A percentile compares a stretch with the other conserved stretches of the same genome.
Conservation (phyloP, 2,329 filamentous ascomycete genomes). For the Penicillium glabrum region DNA sequence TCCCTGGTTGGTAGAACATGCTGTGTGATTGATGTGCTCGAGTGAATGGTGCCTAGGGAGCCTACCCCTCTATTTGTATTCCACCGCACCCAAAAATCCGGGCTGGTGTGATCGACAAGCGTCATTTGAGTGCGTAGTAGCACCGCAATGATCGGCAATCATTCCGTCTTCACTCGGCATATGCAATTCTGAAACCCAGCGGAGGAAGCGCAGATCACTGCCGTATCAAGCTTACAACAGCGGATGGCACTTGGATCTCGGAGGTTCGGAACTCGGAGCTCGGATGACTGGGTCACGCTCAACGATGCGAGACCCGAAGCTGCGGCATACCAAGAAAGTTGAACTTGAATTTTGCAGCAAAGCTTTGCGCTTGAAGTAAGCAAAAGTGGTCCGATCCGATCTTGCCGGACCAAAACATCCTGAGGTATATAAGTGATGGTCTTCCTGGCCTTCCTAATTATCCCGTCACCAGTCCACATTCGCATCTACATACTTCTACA, state of each 20-base stretch:
- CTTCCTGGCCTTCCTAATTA: not conserved
- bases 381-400: not conserved
- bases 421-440: not conserved
- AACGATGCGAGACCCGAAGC: not conserved
- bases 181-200: not conserved
- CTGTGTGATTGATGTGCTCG: not conserved
- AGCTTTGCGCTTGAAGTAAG: not conserved
- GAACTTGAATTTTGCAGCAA: not conserved
- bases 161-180: not conserved
- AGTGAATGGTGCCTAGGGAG: not conserved
- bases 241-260: not conserved
- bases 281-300: not conserved
- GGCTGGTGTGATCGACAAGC: not conserved
- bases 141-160: not conserved
- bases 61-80: not conserved
- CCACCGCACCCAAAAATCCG: not conserved
- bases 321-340: not conserved
- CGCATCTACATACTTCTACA: not conserved
- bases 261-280: not conserved
- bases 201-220: not conserved
- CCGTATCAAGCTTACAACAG: not conserved
- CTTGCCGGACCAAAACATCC: not conserved
- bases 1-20: conserved; percentile 57
- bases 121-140: not conserved
- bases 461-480: not conserved